Base-by-base conservation (phyloP, 1,284 basidiomycete genomes). In the Retiboletus fuscus region DNA sequence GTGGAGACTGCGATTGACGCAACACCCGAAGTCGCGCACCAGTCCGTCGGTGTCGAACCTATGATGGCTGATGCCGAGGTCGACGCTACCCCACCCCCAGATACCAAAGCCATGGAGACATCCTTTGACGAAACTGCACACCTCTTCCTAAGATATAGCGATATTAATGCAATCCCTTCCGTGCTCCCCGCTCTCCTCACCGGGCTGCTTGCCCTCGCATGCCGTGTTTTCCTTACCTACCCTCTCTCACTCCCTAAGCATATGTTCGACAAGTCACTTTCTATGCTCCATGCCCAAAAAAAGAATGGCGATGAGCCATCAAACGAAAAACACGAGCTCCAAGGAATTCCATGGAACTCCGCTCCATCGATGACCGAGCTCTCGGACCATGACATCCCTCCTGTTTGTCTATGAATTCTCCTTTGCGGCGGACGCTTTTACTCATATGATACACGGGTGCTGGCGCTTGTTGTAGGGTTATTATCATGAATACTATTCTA, bases 361-460 rank as follows among this genome's bases (percentile, higher is more conserved):
- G 66, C 64, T 55, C 61, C 76, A 68, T 74, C 80, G 72, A 74
- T 71, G 69, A 71, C 72, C 30, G 81, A 82, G 60, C 72, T 74
- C 61, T 60, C 76, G 74, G 77, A 81, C 70, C 72, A 75, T 81
- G 81, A 81, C 66, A 82, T 84, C 73, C 81, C 81, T 80, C 85
- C 85, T 85, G 86, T 87, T 83, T 83, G 87, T 87, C 84, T 85
- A 83, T 87, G 83, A 85, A 84, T 82, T 82, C 76, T 78, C 79
- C 77, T 79, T 80, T 80, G 75, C 80, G 74, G 26, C 74, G 74
- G 78, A 78, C 79, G 75, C 66, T 78, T 82, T 85, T 85, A 81
- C 86, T 87, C 86, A 83, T 85, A 82, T 82, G 77, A 79, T 86
- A 81, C 79, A 80, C 76, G 78, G 80, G 82, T 83, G 82, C 83